These are phyloP conservation scores for Amanita subjunquillea DNA, from an alignment of 768 basidiomycete species.

Conservation along the genomic window DNA sequence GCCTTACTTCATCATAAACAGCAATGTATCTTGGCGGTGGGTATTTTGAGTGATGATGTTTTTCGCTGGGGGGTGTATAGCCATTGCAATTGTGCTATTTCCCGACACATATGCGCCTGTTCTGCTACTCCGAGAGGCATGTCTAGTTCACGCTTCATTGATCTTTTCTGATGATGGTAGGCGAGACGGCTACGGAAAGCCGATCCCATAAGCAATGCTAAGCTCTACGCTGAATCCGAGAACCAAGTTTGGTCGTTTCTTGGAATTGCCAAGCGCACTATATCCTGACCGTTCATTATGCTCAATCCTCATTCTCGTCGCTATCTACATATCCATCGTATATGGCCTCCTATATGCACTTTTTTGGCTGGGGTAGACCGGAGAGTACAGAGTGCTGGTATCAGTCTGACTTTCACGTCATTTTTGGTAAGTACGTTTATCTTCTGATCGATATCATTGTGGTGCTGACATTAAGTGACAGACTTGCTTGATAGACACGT, in stretches of 20 bases:
- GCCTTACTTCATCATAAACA: slow-evolving; percentile 26
- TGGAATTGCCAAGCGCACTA: slow-evolving; percentile 42
- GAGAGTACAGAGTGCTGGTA: slow-evolving; percentile 34
- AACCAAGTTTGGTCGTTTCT: slow-evolving; percentile 39
- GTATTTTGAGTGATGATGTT: slow-evolving; percentile 66
- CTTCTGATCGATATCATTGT: slow-evolving; percentile 40
- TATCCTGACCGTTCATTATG: slow-evolving; percentile 53
- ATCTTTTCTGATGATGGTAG: slow-evolving; percentile 2
- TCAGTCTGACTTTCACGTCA: slow-evolving; percentile 49
- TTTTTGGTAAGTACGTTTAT: slow-evolving; percentile 33
- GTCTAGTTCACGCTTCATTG: slow-evolving; percentile 5
- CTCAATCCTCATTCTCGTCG: slow-evolving; percentile 51
- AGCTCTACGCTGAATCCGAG: slow-evolving; percentile 48
- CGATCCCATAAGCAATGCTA: slow-evolving; percentile 30
- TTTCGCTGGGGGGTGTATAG: slow-evolving; percentile 41
- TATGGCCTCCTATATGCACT: slow-evolving; percentile 51
- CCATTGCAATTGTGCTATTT: slow-evolving; percentile 32
- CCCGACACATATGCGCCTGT: slow-evolving; percentile 65
- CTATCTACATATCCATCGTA: slow-evolving; percentile 50
- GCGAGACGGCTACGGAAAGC: slow-evolving; percentile 37
- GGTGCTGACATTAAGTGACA: slow-evolving; percentile 38
- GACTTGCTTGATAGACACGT: slow-evolving; percentile 52
- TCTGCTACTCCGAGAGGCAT: slow-evolving; percentile 37
- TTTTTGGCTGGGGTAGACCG: slow-evolving; percentile 69
- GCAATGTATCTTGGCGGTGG: slow-evolving; percentile 49